Evolutionary conservation across 805 yeast genomes (phyloP), one percentile per base, ranked within the genome.

Genomic region (Millerozyma acaciae): DNA sequence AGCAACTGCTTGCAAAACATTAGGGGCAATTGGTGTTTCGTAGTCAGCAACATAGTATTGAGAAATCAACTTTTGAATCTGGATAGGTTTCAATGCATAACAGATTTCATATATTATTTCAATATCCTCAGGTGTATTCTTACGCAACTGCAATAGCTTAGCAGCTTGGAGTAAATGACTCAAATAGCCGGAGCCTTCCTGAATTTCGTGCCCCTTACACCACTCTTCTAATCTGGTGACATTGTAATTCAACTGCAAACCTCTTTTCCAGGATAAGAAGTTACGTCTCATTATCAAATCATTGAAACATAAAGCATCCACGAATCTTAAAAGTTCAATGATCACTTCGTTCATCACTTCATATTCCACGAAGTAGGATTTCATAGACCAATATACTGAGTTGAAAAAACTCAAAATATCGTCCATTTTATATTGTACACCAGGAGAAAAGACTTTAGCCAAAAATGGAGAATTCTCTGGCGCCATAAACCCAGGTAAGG

Each of bases 221-320:
- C 98, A 93, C 65, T 93, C 99, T 60, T 88, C 97, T 50, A 93
- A 73, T 51, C 97, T 77, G 3, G 98, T 93, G 34, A 89, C 94
- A 59, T 93, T 93, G 65, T 93, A 93, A 58, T 88, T 93, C 62
- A 93, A 78, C 63, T 93, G 98, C 47, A 93, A 73, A 30, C 97
- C 97, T 55, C 98, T 82, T 67, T 90, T 93, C 98, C 98, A 93
- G 8, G 96, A 83, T 54, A 90, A 67, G 65, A 90, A 94, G 64
- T 80, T 83, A 60, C 96, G 78, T 67, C 96, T 80, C 95, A 89
- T 84, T 31, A 94, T 78, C 62, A 93, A 69, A 57, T 93, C 97
- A 57, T 93, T 93, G 73, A 93, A 93, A 64, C 97, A 87, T 44
- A 79, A 76, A 12, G 95, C 93, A 59, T 93, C 96, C 37, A 94